phyloP scores from a whole-genome alignment of 2,329 filamentous ascomycete genomes.

The Ceratocystis huliohia region DNA sequence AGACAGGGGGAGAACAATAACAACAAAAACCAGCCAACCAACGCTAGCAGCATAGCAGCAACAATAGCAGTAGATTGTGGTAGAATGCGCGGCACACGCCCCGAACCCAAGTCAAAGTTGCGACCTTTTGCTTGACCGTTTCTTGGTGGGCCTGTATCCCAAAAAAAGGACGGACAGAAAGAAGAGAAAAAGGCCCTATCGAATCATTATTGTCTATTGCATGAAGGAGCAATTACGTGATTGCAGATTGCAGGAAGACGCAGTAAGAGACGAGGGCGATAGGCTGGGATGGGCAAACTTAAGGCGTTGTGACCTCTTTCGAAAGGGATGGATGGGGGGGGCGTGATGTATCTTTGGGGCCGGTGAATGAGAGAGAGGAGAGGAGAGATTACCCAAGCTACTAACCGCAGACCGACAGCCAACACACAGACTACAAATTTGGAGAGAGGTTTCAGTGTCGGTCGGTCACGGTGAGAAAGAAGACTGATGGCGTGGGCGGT shows the following conservation, averaged over 20 bases:
- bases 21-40: neutral
- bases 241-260: neutral
- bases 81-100: neutral
- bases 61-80: neutral
- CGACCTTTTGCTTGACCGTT: conserved; percentile 7
- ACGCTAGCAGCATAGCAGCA: neutral
- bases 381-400: neutral
- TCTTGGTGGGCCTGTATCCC: neutral
- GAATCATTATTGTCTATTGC: neutral
- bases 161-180: neutral
- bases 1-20: too few relatives aligned
- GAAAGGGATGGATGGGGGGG: too few relatives aligned
- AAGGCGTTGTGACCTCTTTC: too few relatives aligned
- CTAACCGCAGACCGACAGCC: neutral
- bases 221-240: conserved; percentile 8
- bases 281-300: neutral
- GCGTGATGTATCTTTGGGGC: neutral
- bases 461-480: neutral
- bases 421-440: conserved; percentile 2
- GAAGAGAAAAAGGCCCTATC: conserved; percentile 2
- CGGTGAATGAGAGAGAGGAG: too few relatives aligned
- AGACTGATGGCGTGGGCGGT: neutral
- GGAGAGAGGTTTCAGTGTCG: neutral
- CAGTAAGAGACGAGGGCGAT: neutral
- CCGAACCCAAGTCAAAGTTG: neutral